A percentile compares a stretch with the other conserved stretches of the same genome.
Conservation (phyloP, 2,329 filamentous ascomycete species). For the Scleromitrula shiraiana region DNA sequence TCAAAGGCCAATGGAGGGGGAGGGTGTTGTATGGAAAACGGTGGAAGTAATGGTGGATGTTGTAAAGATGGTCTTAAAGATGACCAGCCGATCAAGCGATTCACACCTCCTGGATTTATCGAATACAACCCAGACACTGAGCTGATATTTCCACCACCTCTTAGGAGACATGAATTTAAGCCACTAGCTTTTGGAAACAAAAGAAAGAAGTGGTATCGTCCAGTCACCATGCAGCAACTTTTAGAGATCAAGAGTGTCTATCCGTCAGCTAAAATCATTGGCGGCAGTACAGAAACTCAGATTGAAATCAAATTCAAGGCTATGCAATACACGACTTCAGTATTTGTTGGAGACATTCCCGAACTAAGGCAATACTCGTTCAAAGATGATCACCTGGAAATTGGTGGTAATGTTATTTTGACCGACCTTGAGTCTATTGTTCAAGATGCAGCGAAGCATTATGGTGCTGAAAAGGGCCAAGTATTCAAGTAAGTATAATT, state of each 20-base stretch:
- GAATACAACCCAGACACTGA: constrained; percentile 91
- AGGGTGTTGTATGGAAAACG: constrained; percentile 66
- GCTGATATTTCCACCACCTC: constrained; percentile 81
- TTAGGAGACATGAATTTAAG: constrained; percentile 75
- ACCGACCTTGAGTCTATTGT: constrained; percentile 87
- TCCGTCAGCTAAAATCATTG: constrained; percentile 87
- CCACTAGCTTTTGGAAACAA: constrained; percentile 90
- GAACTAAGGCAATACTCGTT: constrained; percentile 79
- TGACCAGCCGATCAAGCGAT: constrained; percentile 52
- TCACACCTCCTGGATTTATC: constrained; percentile 85
- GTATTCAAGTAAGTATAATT: constrained; percentile 50
- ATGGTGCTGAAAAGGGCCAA: constrained; percentile 56
- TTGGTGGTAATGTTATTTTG: constrained; percentile 86
- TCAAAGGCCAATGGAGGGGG: constrained; percentile 41
- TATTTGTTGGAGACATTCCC: constrained; percentile 87
- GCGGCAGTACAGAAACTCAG: constrained; percentile 92
- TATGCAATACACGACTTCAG: constrained; percentile 79
- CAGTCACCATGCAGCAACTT: constrained; percentile 77
- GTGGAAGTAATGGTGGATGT: constrained; percentile 47
- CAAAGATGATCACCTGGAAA: constrained; percentile 73
- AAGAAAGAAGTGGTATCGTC: constrained; percentile 86
- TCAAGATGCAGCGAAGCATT: constrained; percentile 68
- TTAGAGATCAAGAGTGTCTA: constrained; percentile 83
- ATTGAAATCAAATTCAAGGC: constrained; percentile 99
- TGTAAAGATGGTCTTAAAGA: constrained; percentile 53